phyloP scores from a whole-genome alignment of 345 rosid genomes.

The Barbarea vulgaris region DNA sequence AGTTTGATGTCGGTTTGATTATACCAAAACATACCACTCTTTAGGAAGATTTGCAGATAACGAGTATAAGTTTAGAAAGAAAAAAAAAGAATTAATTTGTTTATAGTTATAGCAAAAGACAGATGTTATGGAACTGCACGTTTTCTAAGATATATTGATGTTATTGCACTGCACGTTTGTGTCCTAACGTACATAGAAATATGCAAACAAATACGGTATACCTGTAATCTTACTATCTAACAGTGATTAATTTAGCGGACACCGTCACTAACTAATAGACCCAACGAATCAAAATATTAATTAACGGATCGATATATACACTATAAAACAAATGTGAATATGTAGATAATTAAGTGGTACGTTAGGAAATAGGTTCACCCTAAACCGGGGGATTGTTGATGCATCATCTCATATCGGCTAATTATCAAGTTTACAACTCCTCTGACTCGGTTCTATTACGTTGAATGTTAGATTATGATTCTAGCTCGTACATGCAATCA shows the following conservation, averaged over 20 bases:
- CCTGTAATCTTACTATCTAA: constrained; percentile 15
- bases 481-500: background rate
- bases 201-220: background rate
- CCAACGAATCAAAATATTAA: constrained; percentile 8
- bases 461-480: background rate
- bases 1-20: background rate
- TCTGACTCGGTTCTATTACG: background rate
- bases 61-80: no score
- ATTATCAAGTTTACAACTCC: background rate
- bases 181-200: no score
- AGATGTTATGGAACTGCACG: no score
- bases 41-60: background rate
- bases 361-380: constrained; percentile 2
- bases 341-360: background rate
- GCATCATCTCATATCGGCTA: background rate
- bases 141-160: no score
- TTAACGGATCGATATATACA: background rate
- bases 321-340: constrained; percentile 10
- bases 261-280: background rate
- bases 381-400: constrained; percentile 15
- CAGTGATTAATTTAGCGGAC: background rate
- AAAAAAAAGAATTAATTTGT: no score
- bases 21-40: background rate
- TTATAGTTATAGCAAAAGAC: no score
- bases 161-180: no score